Base-by-base conservation (phyloP, 306 rosid genomes). In the Ceratonia siliqua region DNA sequence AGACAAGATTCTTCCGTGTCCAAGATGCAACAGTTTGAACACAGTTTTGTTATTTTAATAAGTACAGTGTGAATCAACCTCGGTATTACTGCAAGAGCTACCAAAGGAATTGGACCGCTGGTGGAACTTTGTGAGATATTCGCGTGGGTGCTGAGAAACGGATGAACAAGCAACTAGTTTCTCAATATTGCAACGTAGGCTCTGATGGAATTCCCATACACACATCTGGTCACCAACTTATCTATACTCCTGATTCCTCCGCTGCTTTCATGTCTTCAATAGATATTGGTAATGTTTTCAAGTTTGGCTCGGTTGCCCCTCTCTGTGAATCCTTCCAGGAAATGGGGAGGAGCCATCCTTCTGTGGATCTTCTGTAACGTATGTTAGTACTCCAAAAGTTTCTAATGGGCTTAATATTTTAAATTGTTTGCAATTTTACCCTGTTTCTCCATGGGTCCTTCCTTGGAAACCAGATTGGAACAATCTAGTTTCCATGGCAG, bases 41-140 rank as follows among this genome's bases (percentile, higher is more conserved):
- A 20, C 88, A 91, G 74, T 91, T 91, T 28, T 91, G 96, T 79
- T 91, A 91, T 62, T 91, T 91, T 82, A 91, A 91, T 20, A 91
- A 91, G 82, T 88, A 91, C 77, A 91, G 88, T 50, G 96, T 88
- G 52, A 91, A 88, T 52, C 96, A 91, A 68, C 96, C 96, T 18
- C 76, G 96, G n/a, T 91, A 91, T 59, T 91, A 88, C 85, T 91
- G 96, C 74, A 91, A 85, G 81, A 88, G 85, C 67, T 91, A 93
- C 73, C 96, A 91, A 50, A 83, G 96, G 81, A 88, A 88, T 57
- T 91, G 96, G 96, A 90, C 96, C 9, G 96, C 96, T 11, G 96
- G 96, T 32, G 96, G 96, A 48, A 86, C 91, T 8, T 82, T 87
- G 89, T 85, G 96, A 72, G 86, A 87, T 57, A 89, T 91, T 78